Evolutionary conservation across 371 early-diverging fungal species (phyloP), one percentile per base, ranked within the genome.

Genomic region (Edhazardia aedis): DNA sequence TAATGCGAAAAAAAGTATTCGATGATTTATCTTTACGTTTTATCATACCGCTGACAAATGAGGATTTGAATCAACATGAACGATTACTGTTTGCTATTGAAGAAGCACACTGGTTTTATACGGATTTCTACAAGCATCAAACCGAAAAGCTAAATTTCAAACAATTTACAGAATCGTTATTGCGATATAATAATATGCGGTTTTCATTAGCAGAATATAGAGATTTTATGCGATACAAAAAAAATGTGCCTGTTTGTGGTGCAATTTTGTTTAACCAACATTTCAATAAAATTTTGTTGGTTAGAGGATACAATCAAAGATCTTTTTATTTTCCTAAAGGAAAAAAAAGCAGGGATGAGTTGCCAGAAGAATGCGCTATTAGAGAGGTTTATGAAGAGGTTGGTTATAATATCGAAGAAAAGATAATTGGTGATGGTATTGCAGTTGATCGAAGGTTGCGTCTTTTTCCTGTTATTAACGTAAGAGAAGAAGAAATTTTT

Each of bases 311-410:
- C 21, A 53, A 51, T 30, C 57, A 47, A 24, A 45, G 24, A 4
- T 25, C 22, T n/a, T 51, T 52, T 11, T 67, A 55, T 28, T 72
- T 72, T 36, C 72, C 72, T 12, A 64, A 67, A 43, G 72, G 72
- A 14, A 72, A 72, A 42, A 61, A 61, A 47, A 46, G 48, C 38
- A 56, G 55, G 42, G 40, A 65, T 29, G 72, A 72, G 46, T 53
- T 23, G n/a, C 61, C 59, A 3, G 42, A 53, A 38, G 51, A 62
- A 19, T 72, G 72, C 57, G 67, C 68, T 18, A 51, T 65, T 21
- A 38, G 72, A 28, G 72, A 72, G 36, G 58, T 63, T n/a, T 57
- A 53, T 29, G 72, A 72, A 58, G 72, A 72, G 48, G 57, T 69
- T 7, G 72, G 72, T 26, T 64, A 61, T 40, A 58, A 65, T 53